These are phyloP conservation scores for Aspergillus nanangensis DNA, from an alignment of 495 filamentous ascomycete genomes.

Conservation along the genomic window DNA sequence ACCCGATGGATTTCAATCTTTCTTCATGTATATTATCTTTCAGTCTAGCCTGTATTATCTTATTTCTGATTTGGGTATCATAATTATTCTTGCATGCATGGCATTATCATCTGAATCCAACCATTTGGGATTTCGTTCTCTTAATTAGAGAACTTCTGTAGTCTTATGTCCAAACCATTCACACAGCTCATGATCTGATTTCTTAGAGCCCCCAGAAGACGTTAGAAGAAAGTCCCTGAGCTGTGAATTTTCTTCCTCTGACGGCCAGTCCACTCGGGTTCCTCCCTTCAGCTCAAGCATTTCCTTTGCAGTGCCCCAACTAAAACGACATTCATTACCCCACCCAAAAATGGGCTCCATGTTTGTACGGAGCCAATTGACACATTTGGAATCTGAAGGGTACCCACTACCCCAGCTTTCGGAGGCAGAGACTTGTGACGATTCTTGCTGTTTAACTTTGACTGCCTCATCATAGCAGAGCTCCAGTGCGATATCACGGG, in stretches of 20 bases:
- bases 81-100: no score
- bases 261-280: conserved; percentile 79
- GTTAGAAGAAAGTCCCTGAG: conserved; percentile 69
- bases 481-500: conserved; percentile 82
- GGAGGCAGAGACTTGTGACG: conserved; percentile 4
- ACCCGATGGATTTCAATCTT: no score
- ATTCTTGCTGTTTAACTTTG: conserved; percentile 8
- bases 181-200: conserved; percentile 24
- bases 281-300: conserved; percentile 69
- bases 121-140: no score
- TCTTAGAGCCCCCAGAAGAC: conserved; percentile 18
- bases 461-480: conserved; percentile 57
- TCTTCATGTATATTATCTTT: not conserved
- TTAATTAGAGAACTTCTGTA: conserved; percentile 26
- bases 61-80: no score
- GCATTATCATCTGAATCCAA: no score
- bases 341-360: conserved; percentile 96
- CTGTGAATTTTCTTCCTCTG: conserved; percentile 59
- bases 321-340: conserved; percentile 87
- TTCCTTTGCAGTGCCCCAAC: conserved; percentile 93
- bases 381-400: conserved; percentile 80
- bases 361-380: conserved; percentile 72
- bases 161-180: conserved; percentile 40
- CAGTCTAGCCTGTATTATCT: not conserved
- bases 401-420: conserved; percentile 86